Evolutionary conservation across 768 basidiomycete species (phyloP).

Genomic region (Termitomyces sp.): DNA sequence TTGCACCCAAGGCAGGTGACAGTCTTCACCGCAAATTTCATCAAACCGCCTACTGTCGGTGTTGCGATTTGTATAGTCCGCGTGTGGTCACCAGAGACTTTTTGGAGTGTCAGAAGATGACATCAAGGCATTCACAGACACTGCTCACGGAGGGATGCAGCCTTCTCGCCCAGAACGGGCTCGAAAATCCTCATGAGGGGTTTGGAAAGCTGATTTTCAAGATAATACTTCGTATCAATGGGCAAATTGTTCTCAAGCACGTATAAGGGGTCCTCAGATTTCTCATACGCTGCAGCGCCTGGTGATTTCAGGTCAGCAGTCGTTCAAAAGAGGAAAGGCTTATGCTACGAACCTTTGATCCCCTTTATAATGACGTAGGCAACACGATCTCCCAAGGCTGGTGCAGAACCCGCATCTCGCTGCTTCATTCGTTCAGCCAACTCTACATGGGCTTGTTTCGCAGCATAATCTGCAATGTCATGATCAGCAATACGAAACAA

Average conservation of each 20-base stretch:
- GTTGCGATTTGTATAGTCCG: slow-evolving; percentile 95
- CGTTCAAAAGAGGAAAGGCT: background rate
- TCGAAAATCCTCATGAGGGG: slow-evolving; percentile 98
- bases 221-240: slow-evolving; percentile 96
- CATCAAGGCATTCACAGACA: background rate
- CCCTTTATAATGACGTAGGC: slow-evolving; percentile 99
- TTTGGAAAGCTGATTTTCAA: slow-evolving; percentile 97
- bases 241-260: slow-evolving; percentile 98
- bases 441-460: slow-evolving; percentile 95
- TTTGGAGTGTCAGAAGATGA: slow-evolving; percentile 8
- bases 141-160: slow-evolving; percentile 73
- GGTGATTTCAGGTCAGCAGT: background rate
- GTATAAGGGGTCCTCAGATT: slow-evolving; percentile 96
- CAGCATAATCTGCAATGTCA: slow-evolving; percentile 69
- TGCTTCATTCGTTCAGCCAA: slow-evolving; percentile 94
- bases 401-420: slow-evolving; percentile 97
- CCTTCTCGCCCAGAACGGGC: slow-evolving; percentile 93
- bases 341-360: slow-evolving; percentile 63
- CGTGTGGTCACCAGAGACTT: slow-evolving; percentile 96
- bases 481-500: background rate
- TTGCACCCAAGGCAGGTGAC: slow-evolving; percentile 95
- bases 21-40: slow-evolving; percentile 98
- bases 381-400: slow-evolving; percentile 96
- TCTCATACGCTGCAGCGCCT: slow-evolving; percentile 98
- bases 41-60: slow-evolving; percentile 92